These are phyloP conservation scores for Triticum monococcum DNA, from an alignment of 176 grass and related monocot species.

Conservation along the genomic window DNA sequence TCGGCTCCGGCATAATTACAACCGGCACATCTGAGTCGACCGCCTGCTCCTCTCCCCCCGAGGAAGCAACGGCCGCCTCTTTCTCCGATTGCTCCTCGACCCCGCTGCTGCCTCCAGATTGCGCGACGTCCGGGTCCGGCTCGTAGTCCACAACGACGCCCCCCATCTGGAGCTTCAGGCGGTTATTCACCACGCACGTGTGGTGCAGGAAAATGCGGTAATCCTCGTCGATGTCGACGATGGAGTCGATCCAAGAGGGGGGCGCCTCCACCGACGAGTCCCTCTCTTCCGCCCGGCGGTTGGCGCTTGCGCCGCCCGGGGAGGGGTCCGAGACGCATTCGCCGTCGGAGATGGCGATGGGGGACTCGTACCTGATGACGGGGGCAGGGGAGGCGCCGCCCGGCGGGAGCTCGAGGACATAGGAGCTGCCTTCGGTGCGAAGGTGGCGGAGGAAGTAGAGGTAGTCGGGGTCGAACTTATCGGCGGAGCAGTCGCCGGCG, in stretches of 20 bases:
- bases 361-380: constrained; percentile 47
- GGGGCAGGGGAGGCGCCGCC: constrained; percentile 14
- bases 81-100: neutral
- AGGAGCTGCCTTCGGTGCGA: constrained; percentile 47
- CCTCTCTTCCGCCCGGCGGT: neutral
- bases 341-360: constrained; percentile 6
- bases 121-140: neutral
- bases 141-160: constrained; percentile 36
- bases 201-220: constrained; percentile 62
- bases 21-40: neutral
- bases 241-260: constrained; percentile 16
- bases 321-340: constrained; percentile 47
- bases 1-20: neutral
- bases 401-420: constrained; percentile 39
- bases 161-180: constrained; percentile 39
- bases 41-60: neutral
- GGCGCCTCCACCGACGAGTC: neutral
- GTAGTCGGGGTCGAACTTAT: constrained; percentile 52
- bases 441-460: constrained; percentile 61
- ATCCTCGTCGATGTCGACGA: constrained; percentile 41
- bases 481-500: constrained; percentile 24
- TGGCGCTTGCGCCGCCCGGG: neutral
- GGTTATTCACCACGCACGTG: constrained; percentile 35
- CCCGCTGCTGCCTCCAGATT: neutral
- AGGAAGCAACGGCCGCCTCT: neutral